A percentile compares a stretch with the other conserved stretches of the same genome.
These are phyloP conservation scores for Exserohilum rostratum DNA, from an alignment of 2,329 filamentous ascomycete species.

Conservation along the genomic window DNA sequence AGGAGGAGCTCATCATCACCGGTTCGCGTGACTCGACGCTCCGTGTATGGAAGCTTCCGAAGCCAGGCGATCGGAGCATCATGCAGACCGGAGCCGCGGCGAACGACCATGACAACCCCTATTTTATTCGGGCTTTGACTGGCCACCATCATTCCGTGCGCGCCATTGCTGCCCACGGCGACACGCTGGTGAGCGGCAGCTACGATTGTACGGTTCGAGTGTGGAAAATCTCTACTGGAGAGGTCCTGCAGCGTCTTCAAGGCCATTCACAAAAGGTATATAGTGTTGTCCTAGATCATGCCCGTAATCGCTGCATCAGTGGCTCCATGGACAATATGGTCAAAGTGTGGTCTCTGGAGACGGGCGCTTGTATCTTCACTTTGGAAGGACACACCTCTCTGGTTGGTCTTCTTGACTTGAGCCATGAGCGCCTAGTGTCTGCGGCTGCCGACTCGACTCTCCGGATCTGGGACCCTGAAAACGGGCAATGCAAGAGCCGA, in stretches of 20 bases:
- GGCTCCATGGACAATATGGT: constrained; percentile 98
- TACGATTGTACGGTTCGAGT: constrained; percentile 96
- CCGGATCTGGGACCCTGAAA: constrained; percentile 95
- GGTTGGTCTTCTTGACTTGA: constrained; percentile 88
- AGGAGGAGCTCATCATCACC: constrained; percentile 94
- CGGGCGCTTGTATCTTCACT: constrained; percentile 82
- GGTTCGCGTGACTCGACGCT: constrained; percentile 94
- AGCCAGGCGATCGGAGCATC: constrained; percentile 75
- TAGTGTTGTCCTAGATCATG: constrained; percentile 90
- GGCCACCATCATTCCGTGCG: constrained; percentile 94
- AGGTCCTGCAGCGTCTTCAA: constrained; percentile 79
- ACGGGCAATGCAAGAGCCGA: constrained; percentile 85
- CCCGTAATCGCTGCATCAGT: constrained; percentile 92
- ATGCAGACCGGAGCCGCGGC: constrained; percentile 79
- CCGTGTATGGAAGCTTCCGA: constrained; percentile 91
- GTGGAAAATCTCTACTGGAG: constrained; percentile 96
- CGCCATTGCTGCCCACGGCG: constrained; percentile 91
- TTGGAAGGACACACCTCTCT: constrained; percentile 92
- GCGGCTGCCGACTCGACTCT: constrained; percentile 95
- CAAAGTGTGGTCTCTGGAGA: constrained; percentile 95
- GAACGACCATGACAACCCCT: constrained; percentile 82
- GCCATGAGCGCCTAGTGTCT: constrained; percentile 87
- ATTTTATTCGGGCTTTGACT: constrained; percentile 84
- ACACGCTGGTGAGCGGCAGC: constrained; percentile 95
- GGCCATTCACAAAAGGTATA: constrained; percentile 95